Conservation (phyloP, 768 basidiomycete genomes). For the Cytidiella melzeri region DNA sequence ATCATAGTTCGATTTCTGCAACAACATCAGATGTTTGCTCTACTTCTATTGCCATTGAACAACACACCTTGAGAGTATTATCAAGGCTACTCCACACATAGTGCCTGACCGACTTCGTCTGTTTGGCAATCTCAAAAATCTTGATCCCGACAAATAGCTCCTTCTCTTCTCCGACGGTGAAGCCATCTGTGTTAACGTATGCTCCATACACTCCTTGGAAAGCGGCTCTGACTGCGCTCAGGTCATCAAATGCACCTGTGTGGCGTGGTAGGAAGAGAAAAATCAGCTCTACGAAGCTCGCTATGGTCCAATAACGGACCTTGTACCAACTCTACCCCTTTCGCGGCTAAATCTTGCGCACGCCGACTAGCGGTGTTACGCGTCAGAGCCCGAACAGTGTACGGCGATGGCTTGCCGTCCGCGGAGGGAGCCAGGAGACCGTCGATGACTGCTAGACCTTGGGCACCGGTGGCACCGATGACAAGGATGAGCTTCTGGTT, state of each 20-base stretch:
- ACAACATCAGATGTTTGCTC: slow-evolving; percentile 2
- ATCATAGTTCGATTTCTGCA: slow-evolving; percentile 16
- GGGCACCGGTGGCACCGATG: slow-evolving; percentile 39
- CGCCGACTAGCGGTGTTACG: slow-evolving; percentile 26
- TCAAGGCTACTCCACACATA: slow-evolving; percentile 35
- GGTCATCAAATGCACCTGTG: slow-evolving; percentile 27
- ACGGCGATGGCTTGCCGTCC: slow-evolving; percentile 33
- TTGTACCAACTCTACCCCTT: slow-evolving; percentile 31
- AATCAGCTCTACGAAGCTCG: not conserved
- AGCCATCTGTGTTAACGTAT: too few relatives aligned
- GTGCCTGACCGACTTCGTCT: slow-evolving; percentile 27
- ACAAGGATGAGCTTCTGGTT: slow-evolving; percentile 36
- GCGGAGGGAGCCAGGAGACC: slow-evolving; percentile 27
- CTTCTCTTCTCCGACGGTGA: slow-evolving; percentile 33
- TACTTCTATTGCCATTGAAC: slow-evolving; percentile 18
- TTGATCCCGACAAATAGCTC: slow-evolving; percentile 33
- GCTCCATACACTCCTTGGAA: slow-evolving; percentile 30
- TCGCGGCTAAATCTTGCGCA: slow-evolving; percentile 28
- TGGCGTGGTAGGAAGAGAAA: not conserved
- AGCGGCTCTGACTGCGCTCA: slow-evolving; percentile 22
- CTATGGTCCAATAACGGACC: slow-evolving; percentile 15
- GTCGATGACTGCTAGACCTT: slow-evolving; percentile 33
- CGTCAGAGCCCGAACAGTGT: slow-evolving; percentile 34
- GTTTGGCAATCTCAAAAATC: too few relatives aligned
- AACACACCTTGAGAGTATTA: slow-evolving; percentile 31